Conservation (phyloP, 2,329 filamentous ascomycete genomes). For the Fusarium poae region DNA sequence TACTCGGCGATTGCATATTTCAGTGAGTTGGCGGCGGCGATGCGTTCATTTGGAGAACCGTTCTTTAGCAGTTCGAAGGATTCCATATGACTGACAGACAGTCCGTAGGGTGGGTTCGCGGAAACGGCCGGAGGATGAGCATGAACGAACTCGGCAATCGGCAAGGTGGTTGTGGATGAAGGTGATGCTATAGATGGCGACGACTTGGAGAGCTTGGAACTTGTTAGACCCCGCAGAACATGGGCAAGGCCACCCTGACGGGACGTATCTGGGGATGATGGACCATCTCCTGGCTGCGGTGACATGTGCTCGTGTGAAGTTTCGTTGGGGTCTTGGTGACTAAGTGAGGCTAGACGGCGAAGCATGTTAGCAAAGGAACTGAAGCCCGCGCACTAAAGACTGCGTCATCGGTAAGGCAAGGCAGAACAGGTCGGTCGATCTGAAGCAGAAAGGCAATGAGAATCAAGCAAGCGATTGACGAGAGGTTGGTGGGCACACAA, state of each 20-base stretch:
- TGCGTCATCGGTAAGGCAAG: slow-evolving; percentile 47
- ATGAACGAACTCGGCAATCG: slow-evolving; percentile 62
- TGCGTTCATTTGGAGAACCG: slow-evolving; percentile 65
- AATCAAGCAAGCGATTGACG: slow-evolving; percentile 23
- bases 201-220: slow-evolving; percentile 66
- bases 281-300: slow-evolving; percentile 69
- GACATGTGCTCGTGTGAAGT: slow-evolving; percentile 67
- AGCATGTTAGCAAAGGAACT: slow-evolving; percentile 49
- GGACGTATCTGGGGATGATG: slow-evolving; percentile 67
- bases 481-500: slow-evolving; percentile 15
- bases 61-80: slow-evolving; percentile 67
- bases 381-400: slow-evolving; percentile 37
- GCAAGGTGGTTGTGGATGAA: slow-evolving; percentile 54
- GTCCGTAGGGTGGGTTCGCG: slow-evolving; percentile 55
- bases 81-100: slow-evolving; percentile 66
- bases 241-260: slow-evolving; percentile 69
- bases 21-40: slow-evolving; percentile 69
- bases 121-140: slow-evolving; percentile 56
- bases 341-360: slow-evolving; percentile 49
- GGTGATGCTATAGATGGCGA: slow-evolving; percentile 60
- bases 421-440: slow-evolving; percentile 34
- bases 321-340: slow-evolving; percentile 43
- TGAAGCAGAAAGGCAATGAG: slow-evolving; percentile 31
- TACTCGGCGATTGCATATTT: slow-evolving; percentile 69
- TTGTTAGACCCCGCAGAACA: slow-evolving; percentile 73